Conservation (phyloP, 768 basidiomycete species). For the Sporobolomyces phaffii region DNA sequence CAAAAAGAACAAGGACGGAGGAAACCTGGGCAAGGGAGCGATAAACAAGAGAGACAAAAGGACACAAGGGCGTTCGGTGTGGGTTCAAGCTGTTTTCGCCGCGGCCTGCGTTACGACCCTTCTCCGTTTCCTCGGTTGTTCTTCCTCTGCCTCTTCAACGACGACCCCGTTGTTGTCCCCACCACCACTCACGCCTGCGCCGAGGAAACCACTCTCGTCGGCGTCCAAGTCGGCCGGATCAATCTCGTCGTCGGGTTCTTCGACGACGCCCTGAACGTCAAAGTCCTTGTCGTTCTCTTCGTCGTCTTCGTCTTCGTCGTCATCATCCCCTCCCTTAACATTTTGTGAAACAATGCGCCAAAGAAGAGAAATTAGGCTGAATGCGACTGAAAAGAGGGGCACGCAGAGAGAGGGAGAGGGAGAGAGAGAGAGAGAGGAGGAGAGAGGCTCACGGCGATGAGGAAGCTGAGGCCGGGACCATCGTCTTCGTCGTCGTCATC, state of each 20-base stretch:
- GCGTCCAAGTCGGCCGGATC: slow-evolving; percentile 21
- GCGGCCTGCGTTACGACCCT: slow-evolving; percentile 2
- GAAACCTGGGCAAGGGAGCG: slow-evolving; percentile 57
- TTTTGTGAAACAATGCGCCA: background rate
- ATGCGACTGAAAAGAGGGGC: background rate
- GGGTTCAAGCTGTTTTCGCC: slow-evolving; percentile 55
- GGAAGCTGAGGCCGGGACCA: slow-evolving; percentile 30
- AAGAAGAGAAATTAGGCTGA: background rate
- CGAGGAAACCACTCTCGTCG: slow-evolving; percentile 18
- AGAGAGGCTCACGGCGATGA: slow-evolving; percentile 22
- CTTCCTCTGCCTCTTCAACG: slow-evolving; percentile 12
- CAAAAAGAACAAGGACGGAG: slow-evolving; percentile 40
- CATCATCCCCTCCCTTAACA: slow-evolving; percentile 17
- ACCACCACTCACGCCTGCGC: too few species aligned
- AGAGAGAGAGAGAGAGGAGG: background rate
- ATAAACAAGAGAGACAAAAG: too few species aligned
- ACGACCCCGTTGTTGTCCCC: too few species aligned
- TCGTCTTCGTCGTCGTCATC: slow-evolving; percentile 30
- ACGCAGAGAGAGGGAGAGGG: background rate
- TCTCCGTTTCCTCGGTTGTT: slow-evolving; percentile 25
- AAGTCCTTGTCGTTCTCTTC: slow-evolving; percentile 29
- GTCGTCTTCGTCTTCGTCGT: slow-evolving; percentile 32
- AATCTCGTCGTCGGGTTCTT: slow-evolving; percentile 35
- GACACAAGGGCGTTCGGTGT: too few species aligned
- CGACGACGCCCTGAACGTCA: slow-evolving; percentile 23